Evolutionary conservation across 805 yeast genomes (phyloP), one percentile per base, ranked within the genome.

Genomic region (Saturnispora quitensis): DNA sequence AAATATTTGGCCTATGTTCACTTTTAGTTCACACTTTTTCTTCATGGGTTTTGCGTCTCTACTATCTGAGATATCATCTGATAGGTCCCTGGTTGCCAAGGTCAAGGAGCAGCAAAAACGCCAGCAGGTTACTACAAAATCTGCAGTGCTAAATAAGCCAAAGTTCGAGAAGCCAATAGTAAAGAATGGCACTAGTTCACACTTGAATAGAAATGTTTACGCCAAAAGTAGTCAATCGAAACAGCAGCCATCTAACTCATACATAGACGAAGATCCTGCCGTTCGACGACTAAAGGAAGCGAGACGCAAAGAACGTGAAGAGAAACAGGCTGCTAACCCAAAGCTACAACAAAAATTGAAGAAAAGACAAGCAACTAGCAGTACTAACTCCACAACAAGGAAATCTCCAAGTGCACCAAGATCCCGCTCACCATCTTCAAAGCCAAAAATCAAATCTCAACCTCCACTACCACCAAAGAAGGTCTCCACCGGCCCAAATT

Each of bases 241-340:
- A 2, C 20, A 40, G 5, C 10, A 44, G 12, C 18, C 43, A 33
- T 33, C 31, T 13, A 17, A 15, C 9, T 15, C 35, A 15, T 22
- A 31, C n/a, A n/a, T 9, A 2, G 52, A 53, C 8, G 71, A 75
- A 5, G 91, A 85, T 61, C 89, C 90, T 0, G 88, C 88, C 4
- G 87, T 85, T 8, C 80, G 78, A 36, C 66, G 84, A 52, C 67
- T 85, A 38, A 85, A 85, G 57, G 89, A 83, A 53, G 78, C 82
- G 2, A 70, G 91, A 61, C 70, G 79, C 54, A 66, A 71, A 42
- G 89, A 85, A 55, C 71, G 68, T 40, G 77, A 77, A 36, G 70
- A 69, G 43, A 25, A 55, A 2, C 64, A 69, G 50, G 71, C 70
- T 46, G 31, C 49, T n/a, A 43, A 10, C 24, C 51, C 31, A 31